Evolutionary conservation across 495 filamentous ascomycete genomes (phyloP).

Genomic region (Annulohypoxylon stygium): DNA sequence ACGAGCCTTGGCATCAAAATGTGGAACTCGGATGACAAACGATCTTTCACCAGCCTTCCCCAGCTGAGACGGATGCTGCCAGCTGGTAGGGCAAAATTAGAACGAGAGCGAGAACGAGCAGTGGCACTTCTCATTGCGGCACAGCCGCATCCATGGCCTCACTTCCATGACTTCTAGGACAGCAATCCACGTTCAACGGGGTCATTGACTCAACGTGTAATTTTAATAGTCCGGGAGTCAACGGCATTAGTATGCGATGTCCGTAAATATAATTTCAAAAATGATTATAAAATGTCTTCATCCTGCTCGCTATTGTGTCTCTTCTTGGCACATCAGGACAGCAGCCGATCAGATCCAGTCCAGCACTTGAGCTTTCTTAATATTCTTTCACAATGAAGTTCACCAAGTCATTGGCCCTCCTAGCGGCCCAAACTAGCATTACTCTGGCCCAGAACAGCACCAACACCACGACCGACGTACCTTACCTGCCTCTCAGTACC

Average conservation of each 20-base stretch:
- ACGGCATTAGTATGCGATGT: not conserved
- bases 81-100: not conserved
- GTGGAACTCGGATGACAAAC: not conserved
- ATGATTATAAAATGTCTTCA: conserved; percentile 35
- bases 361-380: not conserved
- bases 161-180: conserved; percentile 6
- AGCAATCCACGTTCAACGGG: not conserved
- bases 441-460: conserved; percentile 30
- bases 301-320: not conserved
- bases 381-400: conserved; percentile 23
- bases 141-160: conserved; percentile 11
- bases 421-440: conserved; percentile 26
- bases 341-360: not conserved
- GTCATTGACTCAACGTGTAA: not conserved
- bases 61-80: not conserved
- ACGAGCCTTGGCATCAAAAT: not conserved
- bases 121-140: not conserved
- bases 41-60: not conserved
- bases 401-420: conserved; percentile 25
- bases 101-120: not conserved
- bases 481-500: conserved; percentile 39
- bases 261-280: not conserved
- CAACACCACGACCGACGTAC: conserved; percentile 16
- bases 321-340: not conserved
- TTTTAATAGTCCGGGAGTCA: not conserved